Base-by-base conservation (phyloP, 345 rosid species). In the Populus deltoides region DNA sequence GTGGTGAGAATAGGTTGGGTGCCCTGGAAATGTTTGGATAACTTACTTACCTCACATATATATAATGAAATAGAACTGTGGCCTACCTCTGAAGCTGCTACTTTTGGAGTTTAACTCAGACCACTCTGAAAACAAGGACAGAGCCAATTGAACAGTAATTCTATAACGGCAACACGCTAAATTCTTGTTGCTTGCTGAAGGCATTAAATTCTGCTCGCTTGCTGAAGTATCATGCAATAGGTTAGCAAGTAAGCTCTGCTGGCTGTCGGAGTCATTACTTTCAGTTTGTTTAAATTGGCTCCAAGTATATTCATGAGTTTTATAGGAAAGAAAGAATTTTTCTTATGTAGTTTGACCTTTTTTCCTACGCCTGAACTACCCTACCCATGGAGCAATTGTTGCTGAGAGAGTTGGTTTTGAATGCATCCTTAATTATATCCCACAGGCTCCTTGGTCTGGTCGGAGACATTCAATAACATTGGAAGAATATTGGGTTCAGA, bases 221-320 rank as follows among this genome's bases (percentile, higher is more conserved):
- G 65, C 65, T n/a, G 65, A 59, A 59, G 29, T 24, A 5, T n/a
- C 24, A 59, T 59, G 29, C 65, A 24, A 24, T 24, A 9, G 33
- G 73, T 39, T 29, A 24, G 10, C 73, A 25, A 15, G 57, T 72
- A 55, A 65, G 35, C 51, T 72, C 70, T 57, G n/a, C 75, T 47
- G 16, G 33, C 18, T 20, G 5, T 13, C 18, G 73, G 68, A 36
- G 47, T 69, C 25, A 18, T 59, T 18, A 0, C n/a, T 13, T 3
- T 59, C 33, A 5, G 70, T 33, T 59, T 61, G 22, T 45, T 72
- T 69, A 7, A 27, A 25, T 35, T 31, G 18, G 27, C 41, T 38
- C 29, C 7, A 33, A 1, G 20, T 20, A 9, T 69, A 5, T 59
- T 11, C 36, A 49, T 67, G 65, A 27, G 20, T n/a, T 73, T 22